A percentile compares a stretch with the other conserved stretches of the same genome.
These are phyloP conservation scores for Protea cynaroides DNA, from an alignment of 164 flowering plant genomes.

Conservation along the genomic window DNA sequence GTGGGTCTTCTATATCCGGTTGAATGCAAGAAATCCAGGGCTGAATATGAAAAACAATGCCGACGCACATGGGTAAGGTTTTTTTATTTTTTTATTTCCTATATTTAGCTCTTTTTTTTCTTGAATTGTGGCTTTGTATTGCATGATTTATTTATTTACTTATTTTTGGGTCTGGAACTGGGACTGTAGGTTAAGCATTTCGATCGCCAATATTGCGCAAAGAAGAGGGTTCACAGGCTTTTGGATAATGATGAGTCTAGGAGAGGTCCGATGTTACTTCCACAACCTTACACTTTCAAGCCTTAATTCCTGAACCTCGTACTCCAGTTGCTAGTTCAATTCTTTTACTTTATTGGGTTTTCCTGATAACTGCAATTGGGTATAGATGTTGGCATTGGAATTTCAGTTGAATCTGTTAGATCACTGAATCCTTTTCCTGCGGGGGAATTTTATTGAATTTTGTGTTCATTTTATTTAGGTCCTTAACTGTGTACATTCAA, in stretches of 20 bases:
- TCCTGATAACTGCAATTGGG: not conserved
- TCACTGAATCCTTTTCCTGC: not conserved
- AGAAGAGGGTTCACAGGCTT: slow-evolving; percentile 69
- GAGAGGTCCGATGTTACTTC: slow-evolving; percentile 83
- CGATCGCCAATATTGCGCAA: slow-evolving; percentile 65
- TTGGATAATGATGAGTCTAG: slow-evolving; percentile 62
- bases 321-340: too few relatives aligned
- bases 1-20: slow-evolving; percentile 71
- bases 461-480: not conserved
- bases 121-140: not conserved
- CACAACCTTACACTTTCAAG: slow-evolving; percentile 72
- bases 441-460: not conserved
- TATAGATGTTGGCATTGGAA: not conserved
- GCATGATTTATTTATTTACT: slow-evolving; percentile 1
- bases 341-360: not conserved
- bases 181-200: slow-evolving; percentile 85
- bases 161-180: too few relatives aligned
- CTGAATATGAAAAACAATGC: slow-evolving; percentile 48
- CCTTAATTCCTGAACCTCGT: slow-evolving; percentile 6
- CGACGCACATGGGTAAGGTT: slow-evolving; percentile 76
- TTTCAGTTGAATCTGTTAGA: not conserved
- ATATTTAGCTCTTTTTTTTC: not conserved
- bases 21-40: slow-evolving; percentile 62
- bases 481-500: not conserved
- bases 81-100: not conserved